Conservation (phyloP, 1,139 yeast species). For the Groenewaldozyma auringiensis region DNA sequence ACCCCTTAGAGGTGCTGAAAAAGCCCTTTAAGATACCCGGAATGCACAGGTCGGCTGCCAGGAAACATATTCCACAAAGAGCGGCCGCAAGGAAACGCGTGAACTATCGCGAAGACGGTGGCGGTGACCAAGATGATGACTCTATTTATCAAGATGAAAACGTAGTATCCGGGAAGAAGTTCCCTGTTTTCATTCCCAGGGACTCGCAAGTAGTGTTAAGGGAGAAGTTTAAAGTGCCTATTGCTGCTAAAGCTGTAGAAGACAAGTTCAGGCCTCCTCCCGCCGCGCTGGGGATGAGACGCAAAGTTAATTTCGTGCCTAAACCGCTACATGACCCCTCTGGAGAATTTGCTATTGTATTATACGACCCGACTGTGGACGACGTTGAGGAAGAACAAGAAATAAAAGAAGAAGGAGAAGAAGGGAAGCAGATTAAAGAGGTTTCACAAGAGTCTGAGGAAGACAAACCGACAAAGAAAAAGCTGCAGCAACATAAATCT, state of each 20-base stretch:
- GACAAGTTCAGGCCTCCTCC: slow-evolving; percentile 42
- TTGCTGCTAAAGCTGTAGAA: slow-evolving; percentile 26
- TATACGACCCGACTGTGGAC: slow-evolving; percentile 91
- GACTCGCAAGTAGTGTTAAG: slow-evolving; percentile 20
- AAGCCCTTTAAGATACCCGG: slow-evolving; percentile 25
- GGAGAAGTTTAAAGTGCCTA: slow-evolving; percentile 34
- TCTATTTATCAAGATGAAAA: slow-evolving; percentile 9
- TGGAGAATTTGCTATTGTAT: slow-evolving; percentile 86
- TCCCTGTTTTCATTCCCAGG: slow-evolving; percentile 16
- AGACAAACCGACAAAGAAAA: slow-evolving; percentile 3
- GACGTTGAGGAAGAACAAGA: slow-evolving; percentile 21
- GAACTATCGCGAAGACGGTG: slow-evolving; percentile 17
- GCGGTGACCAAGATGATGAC: slow-evolving; percentile 5
- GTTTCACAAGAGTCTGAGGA: slow-evolving; percentile 21
- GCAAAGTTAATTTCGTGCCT: slow-evolving; percentile 65
- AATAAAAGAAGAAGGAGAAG: slow-evolving; percentile 13
- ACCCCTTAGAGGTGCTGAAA: slow-evolving; percentile 17
- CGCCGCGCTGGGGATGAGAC: slow-evolving; percentile 74
- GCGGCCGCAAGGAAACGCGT: slow-evolving; percentile 12
- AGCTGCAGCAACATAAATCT: slow-evolving; percentile 43
- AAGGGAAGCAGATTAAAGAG: slow-evolving; percentile 18
- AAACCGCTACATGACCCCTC: slow-evolving; percentile 89
- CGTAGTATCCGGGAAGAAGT: slow-evolving; percentile 10
- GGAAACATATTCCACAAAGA: slow-evolving; percentile 7
- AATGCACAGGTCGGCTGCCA: slow-evolving; percentile 3